phyloP scores from a whole-genome alignment of 2,329 filamentous ascomycete genomes.

The Alternaria rosae region DNA sequence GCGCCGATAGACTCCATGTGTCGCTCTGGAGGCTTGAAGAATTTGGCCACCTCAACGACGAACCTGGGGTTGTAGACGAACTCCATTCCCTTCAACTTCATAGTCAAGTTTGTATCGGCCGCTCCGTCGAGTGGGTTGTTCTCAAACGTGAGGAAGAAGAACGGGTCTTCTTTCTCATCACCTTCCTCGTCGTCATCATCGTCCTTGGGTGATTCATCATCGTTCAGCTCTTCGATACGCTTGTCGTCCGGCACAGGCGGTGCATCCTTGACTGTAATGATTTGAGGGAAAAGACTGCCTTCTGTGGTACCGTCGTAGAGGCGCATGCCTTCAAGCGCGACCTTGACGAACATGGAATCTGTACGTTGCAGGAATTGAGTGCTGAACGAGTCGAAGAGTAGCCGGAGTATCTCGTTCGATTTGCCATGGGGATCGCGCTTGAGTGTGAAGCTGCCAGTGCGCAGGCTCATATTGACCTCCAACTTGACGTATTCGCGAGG shows the following conservation, averaged over 20 bases:
- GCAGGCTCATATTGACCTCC: conserved; percentile 90
- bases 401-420: conserved; percentile 79
- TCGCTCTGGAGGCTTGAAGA: conserved; percentile 93
- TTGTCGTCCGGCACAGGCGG: conserved; percentile 63
- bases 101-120: conserved; percentile 87
- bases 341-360: conserved; percentile 86
- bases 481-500: conserved; percentile 92
- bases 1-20: conserved; percentile 99
- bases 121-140: conserved; percentile 93
- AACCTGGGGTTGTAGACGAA: conserved; percentile 98
- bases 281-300: conserved; percentile 90
- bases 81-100: conserved; percentile 93
- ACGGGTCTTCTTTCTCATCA: conserved; percentile 70
- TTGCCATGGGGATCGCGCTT: conserved; percentile 83
- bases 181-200: conserved; percentile 54
- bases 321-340: conserved; percentile 90
- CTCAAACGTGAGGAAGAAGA: conserved; percentile 93
- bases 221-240: conserved; percentile 58
- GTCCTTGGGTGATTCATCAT: conserved; percentile 56
- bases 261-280: conserved; percentile 93
- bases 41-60: conserved; percentile 86
- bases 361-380: conserved; percentile 89
- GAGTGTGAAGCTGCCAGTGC: conserved; percentile 94
- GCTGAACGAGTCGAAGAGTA: conserved; percentile 94
- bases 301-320: conserved; percentile 96